Base-by-base conservation (phyloP, 768 basidiomycete genomes). In the Leccinum ochraceum region DNA sequence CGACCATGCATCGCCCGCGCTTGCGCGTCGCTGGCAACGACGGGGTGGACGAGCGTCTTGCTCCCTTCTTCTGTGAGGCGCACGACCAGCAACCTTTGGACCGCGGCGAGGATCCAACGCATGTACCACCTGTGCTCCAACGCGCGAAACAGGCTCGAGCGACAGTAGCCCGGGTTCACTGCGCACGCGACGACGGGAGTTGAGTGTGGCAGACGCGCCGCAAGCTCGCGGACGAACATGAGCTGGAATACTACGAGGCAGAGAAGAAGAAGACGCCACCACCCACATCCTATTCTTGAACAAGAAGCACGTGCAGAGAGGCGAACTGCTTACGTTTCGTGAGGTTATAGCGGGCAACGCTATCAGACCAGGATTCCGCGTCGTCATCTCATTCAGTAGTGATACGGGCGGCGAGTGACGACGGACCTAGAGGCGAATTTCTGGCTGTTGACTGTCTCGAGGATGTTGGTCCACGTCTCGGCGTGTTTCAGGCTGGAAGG, bases 131-230 rank as follows among this genome's bases (percentile, higher is more conserved):
- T 56, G 39, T 32, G 26, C n/a, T 70, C 62, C 13, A 54, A 16
- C 6, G 60, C 62, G 39, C 73, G 69, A 24, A 63, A 64, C 6
- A 78, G 62, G 7, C 54, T 54, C 11, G 76, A 76, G 36, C 61
- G 34, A 37, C 73, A 76, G 54, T 68, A 71, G 2, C 77, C 76
- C 1, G 78, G 74, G 51, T 72, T 64, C 22, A 74, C 68, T 39
- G 69, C 55, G 24, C 66, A 68, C 11, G 69, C 62, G 1, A 72
- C 65, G 11, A 77, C 50, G n/a, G 72, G 66, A 1, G 62, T 56
- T 11, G 63, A 42, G 14, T 55, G 36, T 1, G 68, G 63, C 4
- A 75, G 67, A 39, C 68, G 72, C 6, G 63, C 61, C 0, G 65
- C 64, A 14, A 78, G 66, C 37, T 72, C 71, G 11, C 71, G 72